Evolutionary conservation across 345 rosid genomes (phyloP), one percentile per base, ranked within the genome.

Genomic region (Brassica cretica): DNA sequence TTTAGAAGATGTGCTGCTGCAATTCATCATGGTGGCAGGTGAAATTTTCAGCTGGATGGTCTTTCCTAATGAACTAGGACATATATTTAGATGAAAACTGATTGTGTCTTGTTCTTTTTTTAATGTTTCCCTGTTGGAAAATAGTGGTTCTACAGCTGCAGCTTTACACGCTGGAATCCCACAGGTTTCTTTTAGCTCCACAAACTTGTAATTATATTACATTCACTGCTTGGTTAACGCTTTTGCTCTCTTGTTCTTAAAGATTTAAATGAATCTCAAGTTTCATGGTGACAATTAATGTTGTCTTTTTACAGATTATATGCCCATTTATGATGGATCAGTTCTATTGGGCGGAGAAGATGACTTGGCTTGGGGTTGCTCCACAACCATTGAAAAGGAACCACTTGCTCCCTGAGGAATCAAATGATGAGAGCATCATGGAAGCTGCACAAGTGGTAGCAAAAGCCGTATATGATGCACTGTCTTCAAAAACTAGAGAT

Each of bases 11-110:
- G 97, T 72, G 81, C 81, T 16, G 94, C 88, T 72, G 93, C 94
- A 69, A 76, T 94, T 82, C 97, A 94, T 86, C 97, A 94, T 56
- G 97, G 98, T 16, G 98, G 97, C 82, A 93, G 97, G 98, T 90
- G 80, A 76, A 78, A 64, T 12, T 16, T 46, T 63, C 7, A 55
- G 16, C 35, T 66, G 15, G 64, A 32, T 55, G 69, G 9, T 56
- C 19, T 77, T 79, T 19, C 61, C 8, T 76, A 44, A 16, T 58
- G 64, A 72, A 68, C 62, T 64, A 49, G 19, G 44, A 16, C 62
- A 19, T n/a, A 60, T 11, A 32, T 10, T 53, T 10, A 53, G 2
- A 19, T 9, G 1, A 53, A 44, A 39, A 69, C 76, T 83, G 64
- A 84, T 72, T 37, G 24, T 61, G 25, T 62, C 32, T 5, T 56